These are phyloP conservation scores for Fibroporia radiculosa DNA, from an alignment of 768 basidiomycete species.

Conservation along the genomic window DNA sequence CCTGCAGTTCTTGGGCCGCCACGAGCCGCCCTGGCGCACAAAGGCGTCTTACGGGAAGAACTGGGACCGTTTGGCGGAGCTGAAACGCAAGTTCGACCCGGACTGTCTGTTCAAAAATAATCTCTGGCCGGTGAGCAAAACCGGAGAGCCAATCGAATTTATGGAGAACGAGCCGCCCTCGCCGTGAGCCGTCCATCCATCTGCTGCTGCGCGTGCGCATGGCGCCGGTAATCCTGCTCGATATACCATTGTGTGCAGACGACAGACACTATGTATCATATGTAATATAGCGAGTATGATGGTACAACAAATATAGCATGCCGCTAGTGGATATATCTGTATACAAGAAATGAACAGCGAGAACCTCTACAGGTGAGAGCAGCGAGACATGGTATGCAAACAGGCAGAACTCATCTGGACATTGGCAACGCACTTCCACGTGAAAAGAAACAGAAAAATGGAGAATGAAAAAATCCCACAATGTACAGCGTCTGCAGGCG, in stretches of 20 bases:
- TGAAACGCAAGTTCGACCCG: conserved; percentile 78
- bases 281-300: neutral
- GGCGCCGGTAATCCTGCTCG: too few relatives aligned
- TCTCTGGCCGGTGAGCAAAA: conserved; percentile 70
- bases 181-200: too few relatives aligned
- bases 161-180: conserved; percentile 50
- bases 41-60: conserved; percentile 67
- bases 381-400: neutral
- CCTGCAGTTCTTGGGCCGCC: conserved; percentile 64
- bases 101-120: conserved; percentile 65
- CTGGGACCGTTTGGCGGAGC: conserved; percentile 58
- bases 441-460: too few relatives aligned
- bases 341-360: neutral
- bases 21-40: conserved; percentile 54
- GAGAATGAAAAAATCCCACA: too few relatives aligned
- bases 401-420: too few relatives aligned
- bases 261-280: neutral
- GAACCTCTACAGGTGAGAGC: neutral
- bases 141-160: conserved; percentile 47
- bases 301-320: neutral
- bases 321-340: neutral
- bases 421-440: too few relatives aligned
- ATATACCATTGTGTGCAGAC: too few relatives aligned
- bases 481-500: too few relatives aligned
- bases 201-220: too few relatives aligned